Base-by-base conservation (phyloP, 148 eudicot species). In the Amaranthus palmeri region DNA sequence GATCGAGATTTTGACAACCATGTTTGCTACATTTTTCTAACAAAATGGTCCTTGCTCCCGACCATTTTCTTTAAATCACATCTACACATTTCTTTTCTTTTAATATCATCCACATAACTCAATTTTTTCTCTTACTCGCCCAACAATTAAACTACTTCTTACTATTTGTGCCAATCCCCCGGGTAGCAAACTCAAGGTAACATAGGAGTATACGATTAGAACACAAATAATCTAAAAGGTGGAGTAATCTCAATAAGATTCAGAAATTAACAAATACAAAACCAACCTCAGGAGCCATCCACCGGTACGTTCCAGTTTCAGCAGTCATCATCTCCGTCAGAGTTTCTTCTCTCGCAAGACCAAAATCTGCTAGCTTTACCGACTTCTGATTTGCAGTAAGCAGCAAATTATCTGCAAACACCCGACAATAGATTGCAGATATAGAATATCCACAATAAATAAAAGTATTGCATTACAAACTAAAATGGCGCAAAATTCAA, bases 281-380 rank as follows among this genome's bases (percentile, higher is more conserved):
- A 25, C 87, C 71, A 79, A 93, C 98, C 96, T 93, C 98, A 17
- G 98, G 98, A 66, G 98, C 98, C 98, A 93, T 93, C 98, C 98
- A 93, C 59, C 98, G 98, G 75, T 93, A 93, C 5, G 98, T 93
- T 61, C 98, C 98, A 78, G 98, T 89, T 79, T 93, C 98, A 53
- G 98, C 98, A 70, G 98, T 93, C 98, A 91, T 91, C 97, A 93
- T 93, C 82, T 93, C 98, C 40, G 96, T 89, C 64, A 93, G 86
- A 56, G 97, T 74, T 86, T 93, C 98, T 88, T 93, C 98, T 82
- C 98, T 86, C 17, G 98, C 98, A 77, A 91, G 92, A 72, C 98
- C 98, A 79, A 93, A 93, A 86, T 93, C 98, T 73, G 98, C 98
- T 78, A 93, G 92, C 86, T 93, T 93, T 64, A 93, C 91, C 10